Base-by-base conservation (phyloP, 2,329 filamentous ascomycete species). In the Fusarium foetens region DNA sequence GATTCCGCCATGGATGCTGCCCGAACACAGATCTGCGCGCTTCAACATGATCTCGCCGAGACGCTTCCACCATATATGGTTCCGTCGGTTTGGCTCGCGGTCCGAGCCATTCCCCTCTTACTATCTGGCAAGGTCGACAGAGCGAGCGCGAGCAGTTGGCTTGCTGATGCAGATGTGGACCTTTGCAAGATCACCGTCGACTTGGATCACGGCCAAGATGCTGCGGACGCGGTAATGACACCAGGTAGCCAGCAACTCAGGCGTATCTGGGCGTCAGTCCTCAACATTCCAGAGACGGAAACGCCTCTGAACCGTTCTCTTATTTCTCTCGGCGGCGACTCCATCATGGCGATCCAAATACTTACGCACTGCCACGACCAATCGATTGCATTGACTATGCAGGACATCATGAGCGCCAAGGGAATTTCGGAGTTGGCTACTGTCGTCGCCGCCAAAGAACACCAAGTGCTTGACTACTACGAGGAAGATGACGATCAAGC, bases 271-370 rank as follows among this genome's bases (percentile, higher is more conserved):
- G 79, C 81, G 2, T 76, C 80, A 23, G 78, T 85, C 1, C 79
- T 87, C 12, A 81, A 83, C 53, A 66, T 84, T 7, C 63, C 79
- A 1, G 64, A 77, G 0, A 74, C 76, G 0, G 71, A 79, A 5
- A 74, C 82, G 29, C 74, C 78, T 1, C 57, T 76, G 1, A 76
- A 80, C 19, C 75, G 79, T 39, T 79, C 79, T 49, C 85, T 86
- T 55, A 77, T 84, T 21, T 71, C 73, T 8, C 74, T 84, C 1
- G 84, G 84, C 6, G 84, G 84, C 6, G 84, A 86, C 49, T 85
- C 84, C 13, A 84, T 86, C 33, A 75, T 75, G 5, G 83, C 84
- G 4, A 86, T 86, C 77, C 78, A 81, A 13, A 76, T 84, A 19
- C 79, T 81, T 7, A 83, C 86, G n/a, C 76, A 77, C 9, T 80